phyloP scores from a whole-genome alignment of 257 asterid species.

The Avicennia marina region DNA sequence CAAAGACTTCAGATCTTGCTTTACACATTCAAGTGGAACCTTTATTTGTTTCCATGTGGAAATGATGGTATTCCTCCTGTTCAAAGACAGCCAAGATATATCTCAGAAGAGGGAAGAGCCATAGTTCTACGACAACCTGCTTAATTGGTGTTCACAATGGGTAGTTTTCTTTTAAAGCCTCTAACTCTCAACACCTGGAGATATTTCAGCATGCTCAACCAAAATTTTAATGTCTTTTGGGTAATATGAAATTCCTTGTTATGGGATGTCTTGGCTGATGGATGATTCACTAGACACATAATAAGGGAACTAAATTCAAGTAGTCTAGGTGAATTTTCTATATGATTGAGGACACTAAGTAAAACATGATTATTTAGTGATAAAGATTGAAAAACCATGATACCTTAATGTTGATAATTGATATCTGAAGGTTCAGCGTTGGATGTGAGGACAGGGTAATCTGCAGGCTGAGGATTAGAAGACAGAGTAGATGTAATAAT shows the following conservation, averaged over 20 bases:
- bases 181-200: background rate
- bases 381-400: background rate
- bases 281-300: too few species aligned
- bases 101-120: slow-evolving; percentile 20
- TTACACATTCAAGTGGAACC: slow-evolving; percentile 24
- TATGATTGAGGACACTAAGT: background rate
- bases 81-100: slow-evolving; percentile 22
- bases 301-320: too few species aligned
- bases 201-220: background rate
- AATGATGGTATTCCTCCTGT: slow-evolving; percentile 25
- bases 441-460: slow-evolving; percentile 37
- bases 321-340: too few species aligned
- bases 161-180: background rate
- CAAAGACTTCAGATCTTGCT: slow-evolving; percentile 28
- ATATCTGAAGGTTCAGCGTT: background rate
- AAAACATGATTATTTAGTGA: background rate
- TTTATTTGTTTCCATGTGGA: slow-evolving; percentile 25
- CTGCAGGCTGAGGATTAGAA: slow-evolving; percentile 51
- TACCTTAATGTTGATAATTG: slow-evolving; percentile 4
- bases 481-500: background rate
- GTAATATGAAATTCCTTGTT: background rate
- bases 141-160: background rate
- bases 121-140: slow-evolving; percentile 9
- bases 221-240: background rate
- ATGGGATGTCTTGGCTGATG: too few species aligned